Conservation (phyloP, 75 land plant species). For the Pseudotsuga menziesii region DNA sequence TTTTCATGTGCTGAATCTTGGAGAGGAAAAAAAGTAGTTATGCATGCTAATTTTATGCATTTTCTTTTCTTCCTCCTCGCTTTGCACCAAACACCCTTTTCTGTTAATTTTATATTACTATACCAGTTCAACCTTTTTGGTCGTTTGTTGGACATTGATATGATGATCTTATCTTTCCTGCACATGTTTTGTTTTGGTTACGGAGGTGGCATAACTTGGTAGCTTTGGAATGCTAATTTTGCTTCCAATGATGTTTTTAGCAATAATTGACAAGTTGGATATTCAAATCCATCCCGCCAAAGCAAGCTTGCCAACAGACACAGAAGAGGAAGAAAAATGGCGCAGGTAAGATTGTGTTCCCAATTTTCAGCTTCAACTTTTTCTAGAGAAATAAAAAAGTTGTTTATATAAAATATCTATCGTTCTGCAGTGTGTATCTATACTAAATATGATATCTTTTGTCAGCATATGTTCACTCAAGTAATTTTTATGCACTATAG, state of each 20-base stretch:
- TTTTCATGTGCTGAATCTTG: not conserved
- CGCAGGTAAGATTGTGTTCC: conserved; percentile 43
- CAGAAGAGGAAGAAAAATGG: conserved; percentile 81
- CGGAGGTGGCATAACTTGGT: not conserved
- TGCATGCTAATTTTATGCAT: not conserved
- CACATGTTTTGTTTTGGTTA: not conserved
- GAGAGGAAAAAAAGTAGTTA: not conserved
- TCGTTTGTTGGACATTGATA: too few species aligned
- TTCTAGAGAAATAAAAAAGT: too few species aligned
- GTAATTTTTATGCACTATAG: too few species aligned
- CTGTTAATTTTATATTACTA: too few species aligned
- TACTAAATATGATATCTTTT: too few species aligned
- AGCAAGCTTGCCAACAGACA: conserved; percentile 12
- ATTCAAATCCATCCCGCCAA: conserved; percentile 43
- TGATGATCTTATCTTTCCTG: not conserved
- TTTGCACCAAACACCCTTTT: too few species aligned
- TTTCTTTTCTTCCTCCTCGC: too few species aligned
- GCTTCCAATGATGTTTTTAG: conserved; percentile 33
- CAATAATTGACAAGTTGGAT: conserved; percentile 65
- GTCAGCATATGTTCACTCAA: too few species aligned
- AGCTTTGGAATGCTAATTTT: not conserved
- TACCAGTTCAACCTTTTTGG: too few species aligned
- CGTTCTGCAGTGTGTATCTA: too few species aligned
- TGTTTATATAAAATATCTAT: too few species aligned
- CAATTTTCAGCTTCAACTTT: too few species aligned